Percentiles rank a stretch among this genome's conserved stretches.
Conservation (phyloP, 495 filamentous ascomycete genomes). For the Daldinia grandis region DNA sequence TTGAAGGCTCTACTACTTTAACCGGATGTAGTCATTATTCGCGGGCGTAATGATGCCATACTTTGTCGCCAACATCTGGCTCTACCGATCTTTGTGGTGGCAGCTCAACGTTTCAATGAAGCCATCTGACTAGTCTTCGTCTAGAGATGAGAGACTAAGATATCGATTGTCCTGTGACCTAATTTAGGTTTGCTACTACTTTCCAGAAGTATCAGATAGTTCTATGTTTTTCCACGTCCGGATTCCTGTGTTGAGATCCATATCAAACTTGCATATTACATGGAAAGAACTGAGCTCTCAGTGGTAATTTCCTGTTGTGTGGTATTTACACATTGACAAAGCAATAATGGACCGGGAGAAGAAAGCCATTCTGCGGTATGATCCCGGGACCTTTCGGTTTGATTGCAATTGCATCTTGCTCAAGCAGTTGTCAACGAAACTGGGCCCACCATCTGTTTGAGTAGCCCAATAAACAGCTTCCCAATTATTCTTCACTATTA, state of each 20-base stretch:
- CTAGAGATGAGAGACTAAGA: conserved; percentile 8
- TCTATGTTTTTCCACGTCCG: conserved; percentile 11
- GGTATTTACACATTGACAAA: conserved; percentile 8
- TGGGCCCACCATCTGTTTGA: neutral
- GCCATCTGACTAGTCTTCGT: conserved; percentile 3
- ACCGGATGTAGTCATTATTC: conserved; percentile 24
- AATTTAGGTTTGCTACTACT: conserved; percentile 11
- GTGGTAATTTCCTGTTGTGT: conserved; percentile 5
- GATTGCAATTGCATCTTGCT: neutral
- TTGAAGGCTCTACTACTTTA: conserved; percentile 6
- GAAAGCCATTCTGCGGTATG: neutral
- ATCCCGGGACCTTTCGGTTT: conserved; percentile 6
- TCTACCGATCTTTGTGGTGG: conserved; percentile 2
- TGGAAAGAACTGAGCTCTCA: conserved; percentile 8
- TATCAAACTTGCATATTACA: conserved; percentile 8
- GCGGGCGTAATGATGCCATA: conserved; percentile 21
- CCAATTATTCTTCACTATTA: neutral
- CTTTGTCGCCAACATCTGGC: conserved; percentile 7
- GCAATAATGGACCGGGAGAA: neutral
- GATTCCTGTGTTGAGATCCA: conserved; percentile 15
- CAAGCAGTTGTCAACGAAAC: neutral
- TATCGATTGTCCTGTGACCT: conserved; percentile 9
- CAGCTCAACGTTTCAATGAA: conserved; percentile 8
- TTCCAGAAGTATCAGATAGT: conserved; percentile 35
- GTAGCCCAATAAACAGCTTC: conserved; percentile 1